phyloP scores from a whole-genome alignment of 441 rosid genomes.

The Geranium incanum region DNA sequence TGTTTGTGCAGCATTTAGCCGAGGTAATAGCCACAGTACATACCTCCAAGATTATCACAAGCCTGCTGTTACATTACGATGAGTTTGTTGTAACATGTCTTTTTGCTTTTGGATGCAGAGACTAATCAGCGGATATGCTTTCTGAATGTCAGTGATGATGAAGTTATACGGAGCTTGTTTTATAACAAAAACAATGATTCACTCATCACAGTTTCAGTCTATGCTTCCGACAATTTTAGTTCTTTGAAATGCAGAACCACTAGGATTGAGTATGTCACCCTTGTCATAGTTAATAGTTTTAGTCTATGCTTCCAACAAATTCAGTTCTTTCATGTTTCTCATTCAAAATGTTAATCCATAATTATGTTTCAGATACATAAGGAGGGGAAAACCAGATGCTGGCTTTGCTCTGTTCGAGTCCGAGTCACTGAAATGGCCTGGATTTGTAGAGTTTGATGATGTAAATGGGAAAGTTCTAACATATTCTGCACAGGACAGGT shows the following conservation, averaged over 20 bases:
- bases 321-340: constrained; percentile 8
- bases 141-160: constrained; percentile 43
- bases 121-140: constrained; percentile 45
- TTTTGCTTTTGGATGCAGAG: constrained; percentile 26
- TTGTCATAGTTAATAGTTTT: not conserved
- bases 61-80: not conserved
- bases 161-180: constrained; percentile 46
- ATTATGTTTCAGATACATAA: constrained; percentile 35
- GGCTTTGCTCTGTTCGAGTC: constrained; percentile 72
- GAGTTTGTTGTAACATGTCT: not conserved
- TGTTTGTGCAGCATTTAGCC: constrained; percentile 85
- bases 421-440: constrained; percentile 70
- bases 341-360: not conserved
- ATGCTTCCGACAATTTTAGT: constrained; percentile 46
- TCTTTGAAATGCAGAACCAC: constrained; percentile 50
- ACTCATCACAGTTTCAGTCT: constrained; percentile 47
- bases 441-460: constrained; percentile 77
- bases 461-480: constrained; percentile 74
- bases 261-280: constrained; percentile 37
- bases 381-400: constrained; percentile 66
- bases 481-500: constrained; percentile 71
- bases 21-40: constrained; percentile 41
- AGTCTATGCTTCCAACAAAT: not conserved
- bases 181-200: constrained; percentile 52
- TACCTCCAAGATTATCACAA: not conserved